A percentile compares a stretch with the other conserved stretches of the same genome.
Conservation (phyloP, 1,284 basidiomycete species). For the Leccinum pallidistipes region DNA sequence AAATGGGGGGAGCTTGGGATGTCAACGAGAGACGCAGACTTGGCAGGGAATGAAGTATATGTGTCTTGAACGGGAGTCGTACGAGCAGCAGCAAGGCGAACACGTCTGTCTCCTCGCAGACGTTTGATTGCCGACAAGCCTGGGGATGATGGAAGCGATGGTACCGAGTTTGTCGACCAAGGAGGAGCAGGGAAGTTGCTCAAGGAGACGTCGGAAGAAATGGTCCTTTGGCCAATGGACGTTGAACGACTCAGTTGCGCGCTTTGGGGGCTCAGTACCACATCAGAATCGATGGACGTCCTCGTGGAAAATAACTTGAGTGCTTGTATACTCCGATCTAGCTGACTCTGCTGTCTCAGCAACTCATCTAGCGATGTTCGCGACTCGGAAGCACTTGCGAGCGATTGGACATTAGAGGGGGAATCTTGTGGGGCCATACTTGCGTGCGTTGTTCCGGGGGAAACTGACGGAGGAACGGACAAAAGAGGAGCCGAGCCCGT, state of each 20-base stretch:
- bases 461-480: neutral
- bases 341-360: slow-evolving; percentile 59
- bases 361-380: slow-evolving; percentile 50
- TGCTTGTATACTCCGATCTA: slow-evolving; percentile 64
- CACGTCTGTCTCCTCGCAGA: slow-evolving; percentile 23
- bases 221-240: slow-evolving; percentile 33
- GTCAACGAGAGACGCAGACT: slow-evolving; percentile 12
- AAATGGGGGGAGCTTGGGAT: slow-evolving; percentile 18
- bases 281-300: slow-evolving; percentile 8
- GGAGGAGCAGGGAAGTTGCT: slow-evolving; percentile 72
- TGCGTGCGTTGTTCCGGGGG: neutral
- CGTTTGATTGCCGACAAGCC: slow-evolving; percentile 18
- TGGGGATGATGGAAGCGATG: slow-evolving; percentile 18
- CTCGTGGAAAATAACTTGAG: slow-evolving; percentile 49
- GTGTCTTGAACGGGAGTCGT: slow-evolving; percentile 8
- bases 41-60: slow-evolving; percentile 2
- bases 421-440: slow-evolving; percentile 34
- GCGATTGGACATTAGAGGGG: slow-evolving; percentile 41
- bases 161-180: slow-evolving; percentile 23
- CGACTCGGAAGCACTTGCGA: slow-evolving; percentile 10
- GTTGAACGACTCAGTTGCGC: slow-evolving; percentile 22
- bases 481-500: neutral
- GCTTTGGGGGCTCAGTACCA: slow-evolving; percentile 6
- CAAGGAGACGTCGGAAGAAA: slow-evolving; percentile 58
- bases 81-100: slow-evolving; percentile 13